phyloP scores from a whole-genome alignment of 257 asterid genomes.

The Hygrophila difformis region DNA sequence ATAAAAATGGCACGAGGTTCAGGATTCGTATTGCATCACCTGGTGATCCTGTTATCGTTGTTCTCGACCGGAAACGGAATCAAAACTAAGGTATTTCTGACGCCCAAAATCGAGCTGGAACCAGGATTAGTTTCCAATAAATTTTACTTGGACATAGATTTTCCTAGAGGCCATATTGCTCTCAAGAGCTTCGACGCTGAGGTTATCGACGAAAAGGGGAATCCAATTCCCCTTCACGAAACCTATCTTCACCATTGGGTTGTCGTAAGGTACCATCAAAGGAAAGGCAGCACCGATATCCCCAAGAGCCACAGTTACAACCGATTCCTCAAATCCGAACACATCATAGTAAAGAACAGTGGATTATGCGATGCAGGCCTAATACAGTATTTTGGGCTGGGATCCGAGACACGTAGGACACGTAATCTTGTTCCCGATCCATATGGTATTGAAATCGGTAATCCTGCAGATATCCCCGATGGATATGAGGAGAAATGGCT shows the following conservation, averaged over 20 bases:
- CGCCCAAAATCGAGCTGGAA: constrained; percentile 36
- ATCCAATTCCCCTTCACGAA: constrained; percentile 41
- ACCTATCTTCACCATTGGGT: constrained; percentile 63
- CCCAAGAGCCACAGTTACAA: neutral
- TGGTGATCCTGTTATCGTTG: no score
- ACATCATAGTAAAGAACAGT: constrained; percentile 24
- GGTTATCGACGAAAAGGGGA: constrained; percentile 41
- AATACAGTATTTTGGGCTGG: constrained; percentile 69
- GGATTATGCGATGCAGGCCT: constrained; percentile 54
- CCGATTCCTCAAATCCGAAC: constrained; percentile 27
- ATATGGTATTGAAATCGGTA: constrained; percentile 67
- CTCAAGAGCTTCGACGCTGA: constrained; percentile 40
- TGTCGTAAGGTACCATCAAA: constrained; percentile 26
- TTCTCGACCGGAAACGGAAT: constrained; percentile 17
- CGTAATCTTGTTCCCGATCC: constrained; percentile 56
- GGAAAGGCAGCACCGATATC: constrained; percentile 20
- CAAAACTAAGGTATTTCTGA: constrained; percentile 32
- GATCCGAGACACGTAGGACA: constrained; percentile 81
- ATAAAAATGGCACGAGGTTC: no score
- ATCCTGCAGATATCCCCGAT: constrained; percentile 37
- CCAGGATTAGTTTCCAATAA: constrained; percentile 44
- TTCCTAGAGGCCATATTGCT: constrained; percentile 52
- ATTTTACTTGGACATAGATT: constrained; percentile 26
- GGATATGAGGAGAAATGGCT: constrained; percentile 72
- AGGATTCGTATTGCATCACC: no score